Percentiles rank a stretch among this genome's conserved stretches.
Evolutionary conservation across 1,139 yeast genomes (phyloP).

Genomic region (Sugiyamaella japonica): DNA sequence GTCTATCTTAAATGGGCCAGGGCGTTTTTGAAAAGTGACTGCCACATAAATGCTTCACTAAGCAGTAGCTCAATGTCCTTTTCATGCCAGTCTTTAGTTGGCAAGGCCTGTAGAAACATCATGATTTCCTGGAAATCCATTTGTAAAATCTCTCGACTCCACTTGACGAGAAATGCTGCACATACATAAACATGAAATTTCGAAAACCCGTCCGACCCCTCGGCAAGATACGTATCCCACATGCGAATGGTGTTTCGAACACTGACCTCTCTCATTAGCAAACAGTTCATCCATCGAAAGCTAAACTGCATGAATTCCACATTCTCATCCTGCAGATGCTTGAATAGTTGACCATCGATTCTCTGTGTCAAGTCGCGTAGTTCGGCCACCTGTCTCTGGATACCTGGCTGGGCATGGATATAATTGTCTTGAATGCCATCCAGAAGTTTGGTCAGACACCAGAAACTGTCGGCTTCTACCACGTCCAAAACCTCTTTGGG

Average conservation of each 20-base stretch:
- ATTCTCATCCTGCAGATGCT: slow-evolving; percentile 75
- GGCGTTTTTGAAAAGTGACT: slow-evolving; percentile 85
- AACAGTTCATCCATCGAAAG: slow-evolving; percentile 98
- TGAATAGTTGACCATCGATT: slow-evolving; percentile 70
- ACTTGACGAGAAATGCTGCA: slow-evolving; percentile 93
- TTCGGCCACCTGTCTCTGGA: slow-evolving; percentile 83
- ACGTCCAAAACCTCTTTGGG: slow-evolving; percentile 56
- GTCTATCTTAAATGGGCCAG: slow-evolving; percentile 44
- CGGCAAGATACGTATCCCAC: slow-evolving; percentile 98
- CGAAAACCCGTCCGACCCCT: slow-evolving; percentile 83
- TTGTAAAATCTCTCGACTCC: slow-evolving; percentile 72
- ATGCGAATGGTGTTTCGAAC: slow-evolving; percentile 78
- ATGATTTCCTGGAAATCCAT: slow-evolving; percentile 95
- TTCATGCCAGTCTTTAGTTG: slow-evolving; percentile 82
- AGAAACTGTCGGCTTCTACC: slow-evolving; percentile 92
- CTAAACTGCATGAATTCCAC: slow-evolving; percentile 93
- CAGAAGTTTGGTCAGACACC: slow-evolving; percentile 88
- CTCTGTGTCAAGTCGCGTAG: slow-evolving; percentile 73
- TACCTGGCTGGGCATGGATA: slow-evolving; percentile 98
- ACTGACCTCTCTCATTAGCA: slow-evolving; percentile 88
- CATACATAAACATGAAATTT: slow-evolving; percentile 96
- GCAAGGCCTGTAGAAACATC: slow-evolving; percentile 84
- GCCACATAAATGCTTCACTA: slow-evolving; percentile 98
- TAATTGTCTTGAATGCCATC: slow-evolving; percentile 96
- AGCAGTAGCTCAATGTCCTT: slow-evolving; percentile 87